phyloP scores from a whole-genome alignment of 371 early-diverging fungal species.

The Smittium mucronatum region DNA sequence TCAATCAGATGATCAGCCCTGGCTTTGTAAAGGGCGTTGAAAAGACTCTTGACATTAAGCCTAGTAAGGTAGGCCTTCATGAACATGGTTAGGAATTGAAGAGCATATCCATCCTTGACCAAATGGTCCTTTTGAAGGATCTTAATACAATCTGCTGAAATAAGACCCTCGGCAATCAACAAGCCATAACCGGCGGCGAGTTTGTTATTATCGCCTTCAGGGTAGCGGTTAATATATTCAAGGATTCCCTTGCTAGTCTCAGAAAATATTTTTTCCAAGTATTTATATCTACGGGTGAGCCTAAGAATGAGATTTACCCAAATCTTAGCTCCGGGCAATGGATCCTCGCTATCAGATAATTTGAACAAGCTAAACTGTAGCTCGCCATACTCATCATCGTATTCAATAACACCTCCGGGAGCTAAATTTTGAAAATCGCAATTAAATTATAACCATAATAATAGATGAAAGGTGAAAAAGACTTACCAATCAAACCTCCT shows the following conservation, averaged over 20 bases:
- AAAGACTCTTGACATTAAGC: slow-evolving; percentile 61
- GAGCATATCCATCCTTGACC: slow-evolving; percentile 74
- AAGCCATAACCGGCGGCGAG: slow-evolving; percentile 66
- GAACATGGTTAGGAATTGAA: slow-evolving; percentile 66
- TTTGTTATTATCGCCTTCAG: slow-evolving; percentile 57
- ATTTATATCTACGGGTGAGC: slow-evolving; percentile 84
- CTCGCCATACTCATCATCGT: slow-evolving; percentile 58
- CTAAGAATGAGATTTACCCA: slow-evolving; percentile 70
- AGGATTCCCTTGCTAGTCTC: slow-evolving; percentile 71
- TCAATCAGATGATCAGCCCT: slow-evolving; percentile 67
- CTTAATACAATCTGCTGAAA: slow-evolving; percentile 50
- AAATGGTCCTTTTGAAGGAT: slow-evolving; percentile 79
- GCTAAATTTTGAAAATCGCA: slow-evolving; percentile 33
- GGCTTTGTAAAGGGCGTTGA: slow-evolving; percentile 46
- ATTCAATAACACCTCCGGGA: slow-evolving; percentile 74
- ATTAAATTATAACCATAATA: neutral
- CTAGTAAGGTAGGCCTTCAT: slow-evolving; percentile 68
- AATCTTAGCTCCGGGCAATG: slow-evolving; percentile 47
- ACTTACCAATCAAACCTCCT: slow-evolving; percentile 49
- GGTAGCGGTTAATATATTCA: slow-evolving; percentile 77
- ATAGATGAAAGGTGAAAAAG: neutral
- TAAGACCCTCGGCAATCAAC: slow-evolving; percentile 52
- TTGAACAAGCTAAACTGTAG: slow-evolving; percentile 63
- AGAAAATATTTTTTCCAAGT: slow-evolving; percentile 72
- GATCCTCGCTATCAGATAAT: slow-evolving; percentile 15